A percentile compares a stretch with the other conserved stretches of the same genome.
phyloP scores from a whole-genome alignment of 2,329 filamentous ascomycete species.

The Amylocarpus encephaloides region DNA sequence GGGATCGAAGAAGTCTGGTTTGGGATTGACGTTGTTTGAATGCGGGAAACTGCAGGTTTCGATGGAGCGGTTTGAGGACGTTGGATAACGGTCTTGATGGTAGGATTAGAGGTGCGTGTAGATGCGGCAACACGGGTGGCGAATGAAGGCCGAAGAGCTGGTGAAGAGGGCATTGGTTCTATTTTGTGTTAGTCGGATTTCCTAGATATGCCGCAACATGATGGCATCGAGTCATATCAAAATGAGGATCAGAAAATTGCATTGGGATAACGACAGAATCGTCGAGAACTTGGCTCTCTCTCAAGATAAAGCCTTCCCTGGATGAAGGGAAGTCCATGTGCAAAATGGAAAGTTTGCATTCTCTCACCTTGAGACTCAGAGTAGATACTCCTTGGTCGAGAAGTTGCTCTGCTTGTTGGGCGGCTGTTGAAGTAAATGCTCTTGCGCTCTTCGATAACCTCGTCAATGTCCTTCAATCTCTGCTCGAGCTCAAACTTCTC shows the following conservation, averaged over 20 bases:
- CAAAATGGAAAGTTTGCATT: background rate
- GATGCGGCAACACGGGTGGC: slow-evolving; percentile 8
- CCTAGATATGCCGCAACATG: background rate
- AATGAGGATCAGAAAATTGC: no score
- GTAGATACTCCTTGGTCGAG: slow-evolving; percentile 24
- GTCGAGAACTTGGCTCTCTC: background rate
- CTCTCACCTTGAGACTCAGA: slow-evolving; percentile 23
- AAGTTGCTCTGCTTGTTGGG: slow-evolving; percentile 24
- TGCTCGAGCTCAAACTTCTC: slow-evolving; percentile 48
- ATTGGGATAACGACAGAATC: no score
- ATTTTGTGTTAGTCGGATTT: slow-evolving; percentile 25
- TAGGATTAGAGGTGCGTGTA: slow-evolving; percentile 19
- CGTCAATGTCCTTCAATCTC: slow-evolving; percentile 53
- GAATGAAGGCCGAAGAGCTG: slow-evolving; percentile 38
- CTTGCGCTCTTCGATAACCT: slow-evolving; percentile 50
- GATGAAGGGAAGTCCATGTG: background rate
- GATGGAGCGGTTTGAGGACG: slow-evolving; percentile 32
- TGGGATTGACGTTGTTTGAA: slow-evolving; percentile 31
- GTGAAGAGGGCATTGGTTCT: slow-evolving; percentile 49
- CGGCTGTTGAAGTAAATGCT: slow-evolving; percentile 43
- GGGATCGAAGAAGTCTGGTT: slow-evolving; percentile 12
- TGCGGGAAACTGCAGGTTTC: slow-evolving; percentile 31
- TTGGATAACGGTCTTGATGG: slow-evolving; percentile 24
- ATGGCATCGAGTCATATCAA: no score
- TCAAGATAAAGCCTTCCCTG: background rate